Base-by-base conservation (phyloP, 495 filamentous ascomycete species). In the Hypoxylon lienhwacheense region DNA sequence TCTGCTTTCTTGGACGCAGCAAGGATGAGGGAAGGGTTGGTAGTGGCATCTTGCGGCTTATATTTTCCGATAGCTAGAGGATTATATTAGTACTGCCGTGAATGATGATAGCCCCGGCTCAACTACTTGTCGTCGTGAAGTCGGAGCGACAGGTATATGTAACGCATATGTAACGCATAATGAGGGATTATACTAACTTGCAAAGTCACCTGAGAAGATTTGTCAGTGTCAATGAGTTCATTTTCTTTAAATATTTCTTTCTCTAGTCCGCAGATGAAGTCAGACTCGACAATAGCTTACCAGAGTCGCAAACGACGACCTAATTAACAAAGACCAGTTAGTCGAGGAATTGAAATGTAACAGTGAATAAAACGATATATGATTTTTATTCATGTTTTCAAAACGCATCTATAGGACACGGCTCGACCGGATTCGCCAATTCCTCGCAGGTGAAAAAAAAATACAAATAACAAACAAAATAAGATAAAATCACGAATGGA, bases 11-110 rank as follows among this genome's bases (percentile, higher is more conserved):
- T 96, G 70, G 95, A 90, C 48, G 93, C 93, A 63, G 90, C 90
- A 69, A 99, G 84, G 74, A 99, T 97, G 67, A 99, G 81, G 56
- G 93, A 97, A 29, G 93, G 93, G 81, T 99, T 99, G 73, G 93
- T 99, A 68, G 91, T 97, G 66, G 91, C 93, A 87, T 99, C 93
- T 83, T 97, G 91, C 47, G 93, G 93, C 84, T 96, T 93, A 84
- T 99, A 99, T 80, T 99, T 97, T 81, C 80, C 90, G 73, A 99
- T 99, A 67, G 91, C 89, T 83, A 77, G 4, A 69, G 53, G 37
- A 65, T 42, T 37, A 6, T 61, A 71, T 78, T 53, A 76, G 69
- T 12, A 19, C 12, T 11, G 7, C 36, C 22, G 28, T 39, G 11
- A 17, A 28, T 10, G 19, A 24, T 8, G 25, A 24, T 24, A 12